These are phyloP conservation scores for Lasiosphaeria miniovina DNA, from an alignment of 495 filamentous ascomycete genomes.

Conservation along the genomic window DNA sequence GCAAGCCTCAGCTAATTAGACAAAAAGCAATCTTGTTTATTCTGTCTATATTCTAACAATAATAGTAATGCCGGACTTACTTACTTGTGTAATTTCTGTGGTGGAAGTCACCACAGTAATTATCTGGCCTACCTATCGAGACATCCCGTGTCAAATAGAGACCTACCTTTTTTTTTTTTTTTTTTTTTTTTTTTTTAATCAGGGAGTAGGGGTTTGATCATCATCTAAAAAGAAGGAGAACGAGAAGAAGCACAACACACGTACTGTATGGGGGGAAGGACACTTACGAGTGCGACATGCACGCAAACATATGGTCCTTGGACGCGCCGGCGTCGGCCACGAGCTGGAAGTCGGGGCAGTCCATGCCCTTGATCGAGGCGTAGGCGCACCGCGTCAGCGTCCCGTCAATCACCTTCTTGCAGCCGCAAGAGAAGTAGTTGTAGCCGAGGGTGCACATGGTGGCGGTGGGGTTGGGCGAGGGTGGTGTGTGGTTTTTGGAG, in stretches of 20 bases:
- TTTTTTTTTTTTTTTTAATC: no score
- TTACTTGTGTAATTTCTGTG: no score
- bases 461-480: not conserved
- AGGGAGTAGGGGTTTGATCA: not conserved
- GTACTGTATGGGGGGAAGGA: not conserved
- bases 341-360: constrained; percentile 1
- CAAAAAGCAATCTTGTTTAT: no score
- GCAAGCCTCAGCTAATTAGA: no score
- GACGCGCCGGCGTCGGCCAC: not conserved
- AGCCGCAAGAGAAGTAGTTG: constrained; percentile 7
- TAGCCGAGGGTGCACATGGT: constrained; percentile 9
- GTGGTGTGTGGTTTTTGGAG: not conserved
- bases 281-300: constrained; percentile 2
- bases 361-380: not conserved
- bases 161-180: no score
- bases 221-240: not conserved
- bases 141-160: no score
- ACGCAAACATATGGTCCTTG: not conserved
- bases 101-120: no score
- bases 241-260: not conserved
- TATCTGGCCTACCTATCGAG: no score
- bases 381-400: not conserved
- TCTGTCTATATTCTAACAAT: no score
- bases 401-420: not conserved
- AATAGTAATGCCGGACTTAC: no score